These are phyloP conservation scores for Marvania coccoides DNA, from an alignment of 139 green algal species.

Conservation along the genomic window DNA sequence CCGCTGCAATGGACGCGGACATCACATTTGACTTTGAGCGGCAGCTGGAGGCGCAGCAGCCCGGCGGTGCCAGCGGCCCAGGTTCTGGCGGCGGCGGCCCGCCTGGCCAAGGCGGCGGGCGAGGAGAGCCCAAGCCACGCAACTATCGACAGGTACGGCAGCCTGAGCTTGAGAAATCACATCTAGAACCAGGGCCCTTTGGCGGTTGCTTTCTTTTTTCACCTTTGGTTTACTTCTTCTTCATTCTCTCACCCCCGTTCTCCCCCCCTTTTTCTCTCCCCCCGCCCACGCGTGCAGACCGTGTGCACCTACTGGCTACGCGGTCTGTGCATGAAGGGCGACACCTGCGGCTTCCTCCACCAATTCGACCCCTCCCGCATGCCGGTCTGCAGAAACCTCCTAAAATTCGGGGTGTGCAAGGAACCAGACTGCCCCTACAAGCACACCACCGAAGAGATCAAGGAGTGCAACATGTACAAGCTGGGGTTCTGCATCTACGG, in stretches of 20 bases:
- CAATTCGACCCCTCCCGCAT: slow-evolving; percentile 81
- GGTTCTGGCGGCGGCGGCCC: neutral
- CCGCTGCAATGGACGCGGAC: slow-evolving; percentile 10
- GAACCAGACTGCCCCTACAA: slow-evolving; percentile 92
- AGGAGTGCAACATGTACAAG: slow-evolving; percentile 99
- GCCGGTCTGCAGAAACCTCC: slow-evolving; percentile 72
- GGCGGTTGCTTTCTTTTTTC: slow-evolving; percentile 2
- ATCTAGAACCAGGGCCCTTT: neutral
- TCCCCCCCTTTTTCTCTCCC: neutral
- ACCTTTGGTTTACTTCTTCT: neutral
- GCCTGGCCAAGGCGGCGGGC: neutral
- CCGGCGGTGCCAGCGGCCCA: neutral
- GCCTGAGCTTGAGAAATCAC: neutral
- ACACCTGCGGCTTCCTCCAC: slow-evolving; percentile 93
- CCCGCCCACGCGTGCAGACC: slow-evolving; percentile 54
- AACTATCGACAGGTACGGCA: slow-evolving; percentile 2
- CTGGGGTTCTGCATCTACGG: slow-evolving; percentile 97
- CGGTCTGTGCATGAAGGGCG: slow-evolving; percentile 95
- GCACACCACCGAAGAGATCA: slow-evolving; percentile 88
- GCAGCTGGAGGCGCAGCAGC: neutral
- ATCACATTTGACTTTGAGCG: slow-evolving; percentile 71
- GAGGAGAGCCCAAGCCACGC: slow-evolving; percentile 6
- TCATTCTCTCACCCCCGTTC: neutral
- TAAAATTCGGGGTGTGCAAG: slow-evolving; percentile 84
- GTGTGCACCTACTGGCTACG: slow-evolving; percentile 97